Evolutionary conservation across 345 rosid genomes (phyloP).

Genomic region (Eucalyptus microcorys): DNA sequence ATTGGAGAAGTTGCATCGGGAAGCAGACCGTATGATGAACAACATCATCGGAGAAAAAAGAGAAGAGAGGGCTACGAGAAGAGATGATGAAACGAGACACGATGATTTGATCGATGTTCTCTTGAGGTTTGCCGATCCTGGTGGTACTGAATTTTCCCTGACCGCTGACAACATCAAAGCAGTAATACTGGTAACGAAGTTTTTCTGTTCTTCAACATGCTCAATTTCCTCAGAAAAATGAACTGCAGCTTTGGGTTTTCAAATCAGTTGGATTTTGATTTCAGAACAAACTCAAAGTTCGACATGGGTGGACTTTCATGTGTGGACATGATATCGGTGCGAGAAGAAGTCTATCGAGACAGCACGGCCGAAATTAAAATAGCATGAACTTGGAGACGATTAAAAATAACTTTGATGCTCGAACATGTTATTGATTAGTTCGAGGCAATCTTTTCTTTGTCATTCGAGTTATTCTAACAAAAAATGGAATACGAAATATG

Average conservation of each 20-base stretch:
- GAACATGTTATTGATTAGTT: no score
- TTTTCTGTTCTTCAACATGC: background rate
- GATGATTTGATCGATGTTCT: slow-evolving; percentile 8
- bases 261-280: background rate
- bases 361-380: background rate
- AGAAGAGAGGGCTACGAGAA: background rate
- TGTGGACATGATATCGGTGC: background rate
- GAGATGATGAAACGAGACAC: background rate
- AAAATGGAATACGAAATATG: no score
- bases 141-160: background rate
- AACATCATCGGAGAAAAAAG: background rate
- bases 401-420: no score
- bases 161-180: slow-evolving; percentile 11
- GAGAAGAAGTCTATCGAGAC: background rate
- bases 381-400: background rate
- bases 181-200: background rate
- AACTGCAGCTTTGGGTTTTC: background rate
- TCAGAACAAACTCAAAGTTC: no score
- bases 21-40: background rate
- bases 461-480: no score
- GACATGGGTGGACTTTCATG: background rate
- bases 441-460: no score
- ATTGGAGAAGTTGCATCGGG: background rate
- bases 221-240: background rate
- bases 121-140: background rate